These are phyloP conservation scores for Eucalyptus polyanthemos DNA, from an alignment of 345 rosid species.

Conservation along the genomic window DNA sequence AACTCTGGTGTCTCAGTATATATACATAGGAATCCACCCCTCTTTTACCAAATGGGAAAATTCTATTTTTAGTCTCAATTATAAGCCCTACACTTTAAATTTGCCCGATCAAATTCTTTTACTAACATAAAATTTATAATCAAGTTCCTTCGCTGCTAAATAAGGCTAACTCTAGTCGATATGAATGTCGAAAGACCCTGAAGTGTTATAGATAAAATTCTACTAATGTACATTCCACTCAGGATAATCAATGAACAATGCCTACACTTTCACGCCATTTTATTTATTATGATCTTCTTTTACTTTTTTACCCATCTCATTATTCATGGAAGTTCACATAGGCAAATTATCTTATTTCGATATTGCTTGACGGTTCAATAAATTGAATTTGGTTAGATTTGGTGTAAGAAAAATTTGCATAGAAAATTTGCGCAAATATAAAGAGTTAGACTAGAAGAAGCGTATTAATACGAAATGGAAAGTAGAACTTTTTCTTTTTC, in stretches of 20 bases:
- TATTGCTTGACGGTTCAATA: neutral
- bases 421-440: neutral
- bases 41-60: neutral
- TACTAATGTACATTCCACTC: neutral
- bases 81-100: neutral
- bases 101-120: neutral
- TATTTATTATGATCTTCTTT: neutral
- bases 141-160: neutral
- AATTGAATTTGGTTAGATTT: neutral
- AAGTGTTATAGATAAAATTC: neutral
- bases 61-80: neutral
- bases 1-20: neutral
- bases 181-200: neutral
- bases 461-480: neutral
- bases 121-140: neutral
- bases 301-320: neutral
- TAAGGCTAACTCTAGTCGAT: neutral
- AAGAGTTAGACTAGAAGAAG: neutral
- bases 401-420: neutral
- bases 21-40: neutral
- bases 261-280: neutral
- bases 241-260: neutral
- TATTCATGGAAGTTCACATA: neutral
- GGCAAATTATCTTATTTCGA: neutral
- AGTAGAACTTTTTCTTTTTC: neutral